Base-by-base conservation (phyloP, 2,329 filamentous ascomycete species). In the Fragosphaeria purpurea region DNA sequence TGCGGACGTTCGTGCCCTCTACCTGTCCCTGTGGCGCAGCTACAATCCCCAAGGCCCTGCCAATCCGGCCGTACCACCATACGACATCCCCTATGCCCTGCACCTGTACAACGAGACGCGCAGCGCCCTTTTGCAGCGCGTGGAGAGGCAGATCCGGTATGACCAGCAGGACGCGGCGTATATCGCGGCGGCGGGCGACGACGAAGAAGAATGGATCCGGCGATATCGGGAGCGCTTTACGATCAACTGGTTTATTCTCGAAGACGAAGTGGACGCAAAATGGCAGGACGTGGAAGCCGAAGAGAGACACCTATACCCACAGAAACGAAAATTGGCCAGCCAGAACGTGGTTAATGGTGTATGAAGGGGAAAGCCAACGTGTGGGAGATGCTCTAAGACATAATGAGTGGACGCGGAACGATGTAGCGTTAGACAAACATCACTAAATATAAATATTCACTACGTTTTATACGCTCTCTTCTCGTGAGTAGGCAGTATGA, bases 241-340 rank as follows among this genome's bases (percentile, higher is more conserved):
- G 12, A 32, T 48, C 34, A 54, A 50, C 42, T 52, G 53, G 50
- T 54, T 50, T 50, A 38, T 54, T 4, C 37, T 48, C 32, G 46
- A 54, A 41, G 50, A 54, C 34, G 53, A 54, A 22, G 50, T 50
- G 13, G 53, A 54, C 13, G 42, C 31, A 13, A 37, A 47, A 22
- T 54, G 50, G 46, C 52, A 54, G 44, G 50, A 52, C 31, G 50
- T 52, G 32, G 52, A 54, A 44, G 52, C 52, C 10, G 39, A 44
- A 44, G 42, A 52, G 35, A 46, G 50, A 35, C 47, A 54, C 37
- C 41, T 37, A 31, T 47, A 46, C 22, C 38, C 31, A 22, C 38
- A 46, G 13, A 38, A 46, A 22, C 22, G 3, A 22, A 22, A 22
- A 22, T 22, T 22, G 22, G 22, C 22, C 22, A 22, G 3, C 22